Percentiles rank a stretch among this genome's conserved stretches.
Conservation (phyloP, 2,329 filamentous ascomycete genomes). For the Cucurbitaria berberidis region DNA sequence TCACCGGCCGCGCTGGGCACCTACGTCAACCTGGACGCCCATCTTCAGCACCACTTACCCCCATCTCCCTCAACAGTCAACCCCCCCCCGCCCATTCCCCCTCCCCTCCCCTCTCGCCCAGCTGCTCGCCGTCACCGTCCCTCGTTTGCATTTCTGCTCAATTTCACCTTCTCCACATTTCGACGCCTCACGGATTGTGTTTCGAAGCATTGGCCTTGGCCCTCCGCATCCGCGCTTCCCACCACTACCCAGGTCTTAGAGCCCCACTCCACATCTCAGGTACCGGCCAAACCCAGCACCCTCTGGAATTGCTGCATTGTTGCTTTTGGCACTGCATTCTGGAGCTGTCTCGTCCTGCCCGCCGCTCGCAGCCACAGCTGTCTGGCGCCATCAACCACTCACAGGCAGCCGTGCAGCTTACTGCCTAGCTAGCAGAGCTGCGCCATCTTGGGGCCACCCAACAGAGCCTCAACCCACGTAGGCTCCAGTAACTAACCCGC, state of each 20-base stretch:
- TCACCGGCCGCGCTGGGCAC: conserved; percentile 33
- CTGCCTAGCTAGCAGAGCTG: conserved; percentile 31
- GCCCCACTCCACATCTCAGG: conserved; percentile 30
- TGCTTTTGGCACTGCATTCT: conserved; percentile 32
- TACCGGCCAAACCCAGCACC: conserved; percentile 27
- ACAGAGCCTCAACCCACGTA: conserved; percentile 39
- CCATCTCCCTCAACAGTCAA: conserved; percentile 12
- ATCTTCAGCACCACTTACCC: no score
- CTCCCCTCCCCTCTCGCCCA: no score
- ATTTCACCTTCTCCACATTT: conserved; percentile 21
- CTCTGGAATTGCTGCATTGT: conserved; percentile 26
- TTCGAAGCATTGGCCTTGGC: conserved; percentile 44
- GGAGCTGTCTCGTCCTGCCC: conserved; percentile 26
- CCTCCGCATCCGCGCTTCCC: conserved; percentile 40
- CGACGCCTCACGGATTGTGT: conserved; percentile 43
- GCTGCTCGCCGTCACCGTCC: conserved; percentile 7
- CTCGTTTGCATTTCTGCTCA: conserved; percentile 34
- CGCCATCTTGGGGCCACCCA: conserved; percentile 36
- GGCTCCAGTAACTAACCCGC: conserved; percentile 26
- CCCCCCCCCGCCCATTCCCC: no score
- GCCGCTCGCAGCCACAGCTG: conserved; percentile 26
- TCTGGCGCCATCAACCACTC: conserved; percentile 21
- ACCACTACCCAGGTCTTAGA: conserved; percentile 41
- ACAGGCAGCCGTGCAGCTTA: conserved; percentile 38
- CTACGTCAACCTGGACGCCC: conserved; percentile 13